Evolutionary conservation across 306 rosid species (phyloP).

Genomic region (Glycine soja): DNA sequence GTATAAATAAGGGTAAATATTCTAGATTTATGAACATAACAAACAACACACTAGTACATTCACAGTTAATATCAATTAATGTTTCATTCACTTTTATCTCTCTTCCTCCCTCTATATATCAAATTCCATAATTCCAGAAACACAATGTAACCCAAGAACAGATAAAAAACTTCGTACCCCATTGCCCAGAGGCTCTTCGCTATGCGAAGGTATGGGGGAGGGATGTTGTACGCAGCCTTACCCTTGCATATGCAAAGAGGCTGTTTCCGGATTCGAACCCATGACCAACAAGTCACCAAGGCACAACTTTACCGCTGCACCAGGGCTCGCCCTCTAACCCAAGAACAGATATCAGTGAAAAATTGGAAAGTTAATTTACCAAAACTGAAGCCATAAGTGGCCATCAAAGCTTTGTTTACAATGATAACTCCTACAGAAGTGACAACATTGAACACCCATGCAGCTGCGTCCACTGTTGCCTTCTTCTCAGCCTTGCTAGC

Average conservation of each 20-base stretch:
- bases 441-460: conserved; percentile 93
- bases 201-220: too few relatives aligned
- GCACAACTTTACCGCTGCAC: too few relatives aligned
- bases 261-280: too few relatives aligned
- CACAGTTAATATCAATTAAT: not conserved
- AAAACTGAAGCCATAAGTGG: conserved; percentile 84
- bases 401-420: conserved; percentile 94
- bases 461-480: conserved; percentile 80
- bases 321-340: too few relatives aligned
- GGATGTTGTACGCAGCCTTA: too few relatives aligned
- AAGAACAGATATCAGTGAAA: conserved; percentile 27
- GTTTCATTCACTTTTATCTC: conserved; percentile 1
- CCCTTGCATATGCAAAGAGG: too few relatives aligned
- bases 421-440: conserved; percentile 90
- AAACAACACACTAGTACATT: not conserved
- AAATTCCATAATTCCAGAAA: not conserved
- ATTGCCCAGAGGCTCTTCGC: too few relatives aligned
- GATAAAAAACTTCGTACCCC: too few relatives aligned
- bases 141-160: conserved; percentile 37
- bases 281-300: too few relatives aligned
- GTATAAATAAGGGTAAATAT: conserved; percentile 6
- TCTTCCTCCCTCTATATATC: not conserved
- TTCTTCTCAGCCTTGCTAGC: conserved; percentile 77
- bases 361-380: conserved; percentile 55
- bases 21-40: not conserved